Evolutionary conservation across 768 basidiomycete genomes (phyloP).

Genomic region (Leccinum boreale): DNA sequence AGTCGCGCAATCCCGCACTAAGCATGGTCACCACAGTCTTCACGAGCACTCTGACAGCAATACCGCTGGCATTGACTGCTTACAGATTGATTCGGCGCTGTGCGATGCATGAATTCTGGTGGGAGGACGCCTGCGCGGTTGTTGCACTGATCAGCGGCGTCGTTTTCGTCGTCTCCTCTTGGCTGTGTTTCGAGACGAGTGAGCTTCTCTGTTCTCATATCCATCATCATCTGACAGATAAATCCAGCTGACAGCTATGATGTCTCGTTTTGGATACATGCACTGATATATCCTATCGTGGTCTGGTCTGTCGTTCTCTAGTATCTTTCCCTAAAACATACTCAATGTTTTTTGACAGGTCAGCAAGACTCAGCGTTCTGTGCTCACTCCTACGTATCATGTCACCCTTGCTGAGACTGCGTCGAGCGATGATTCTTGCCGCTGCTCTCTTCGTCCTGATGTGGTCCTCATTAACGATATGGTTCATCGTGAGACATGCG

Average conservation of each 20-base stretch:
- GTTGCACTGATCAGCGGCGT: slow-evolving; percentile 2
- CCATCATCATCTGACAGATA: background rate
- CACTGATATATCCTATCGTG: slow-evolving; percentile 5
- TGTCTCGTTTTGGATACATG: slow-evolving; percentile 8
- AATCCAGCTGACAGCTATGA: slow-evolving; percentile 4
- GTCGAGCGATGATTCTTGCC: slow-evolving; percentile 2
- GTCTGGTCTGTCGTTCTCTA: slow-evolving; percentile 12
- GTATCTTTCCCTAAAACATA: background rate
- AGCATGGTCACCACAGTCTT: slow-evolving; percentile 3
- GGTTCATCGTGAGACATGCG: slow-evolving; percentile 1
- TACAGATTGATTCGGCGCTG: slow-evolving; percentile 3
- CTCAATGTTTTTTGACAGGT: slow-evolving; percentile 6
- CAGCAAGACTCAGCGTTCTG: slow-evolving; percentile 13
- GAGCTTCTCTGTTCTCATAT: background rate
- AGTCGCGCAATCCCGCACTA: background rate
- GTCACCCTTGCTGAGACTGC: slow-evolving; percentile 5
- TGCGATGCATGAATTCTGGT: slow-evolving; percentile 8
- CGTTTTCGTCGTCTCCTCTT: slow-evolving; percentile 5
- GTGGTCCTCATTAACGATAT: slow-evolving; percentile 8
- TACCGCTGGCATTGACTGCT: slow-evolving; percentile 1
- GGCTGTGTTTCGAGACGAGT: slow-evolving; percentile 9
- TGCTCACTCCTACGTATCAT: slow-evolving; percentile 11
- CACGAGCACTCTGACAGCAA: slow-evolving; percentile 5
- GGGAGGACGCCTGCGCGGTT: slow-evolving; percentile 18
- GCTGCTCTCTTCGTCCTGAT: slow-evolving; percentile 9